phyloP scores from a whole-genome alignment of 768 basidiomycete genomes.

The Trametes elegans region DNA sequence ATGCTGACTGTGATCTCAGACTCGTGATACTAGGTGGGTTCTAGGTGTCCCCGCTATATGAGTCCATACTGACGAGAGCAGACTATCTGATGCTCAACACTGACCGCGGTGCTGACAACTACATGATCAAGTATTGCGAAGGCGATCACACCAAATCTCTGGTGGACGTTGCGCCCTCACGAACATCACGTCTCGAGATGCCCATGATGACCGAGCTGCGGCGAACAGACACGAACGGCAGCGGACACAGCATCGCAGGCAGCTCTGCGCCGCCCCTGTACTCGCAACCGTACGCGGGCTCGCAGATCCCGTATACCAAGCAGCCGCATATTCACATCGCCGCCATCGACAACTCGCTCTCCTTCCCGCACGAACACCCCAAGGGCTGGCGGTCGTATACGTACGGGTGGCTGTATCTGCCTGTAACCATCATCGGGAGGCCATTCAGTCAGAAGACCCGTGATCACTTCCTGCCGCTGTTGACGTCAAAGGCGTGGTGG shows the following conservation, averaged over 20 bases:
- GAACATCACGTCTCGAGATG: constrained; percentile 63
- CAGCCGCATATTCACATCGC: constrained; percentile 87
- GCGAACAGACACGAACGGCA: constrained; percentile 29
- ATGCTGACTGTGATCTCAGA: constrained; percentile 57
- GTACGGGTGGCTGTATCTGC: constrained; percentile 86
- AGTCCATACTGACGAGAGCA: no score
- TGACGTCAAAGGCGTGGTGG: constrained; percentile 90
- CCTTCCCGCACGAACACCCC: constrained; percentile 90
- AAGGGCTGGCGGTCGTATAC: constrained; percentile 75
- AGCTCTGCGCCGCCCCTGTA: constrained; percentile 17
- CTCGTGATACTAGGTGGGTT: no score
- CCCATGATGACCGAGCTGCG: constrained; percentile 72
- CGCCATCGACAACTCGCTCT: constrained; percentile 90
- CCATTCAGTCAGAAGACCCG: constrained; percentile 85
- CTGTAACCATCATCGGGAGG: constrained; percentile 79
- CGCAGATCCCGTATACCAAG: constrained; percentile 43
- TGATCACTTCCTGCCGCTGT: constrained; percentile 74
- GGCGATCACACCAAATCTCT: constrained; percentile 74
- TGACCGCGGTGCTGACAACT: constrained; percentile 85
- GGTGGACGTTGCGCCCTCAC: constrained; percentile 77
- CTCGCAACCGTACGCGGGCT: constrained; percentile 21
- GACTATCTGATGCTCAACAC: constrained; percentile 94
- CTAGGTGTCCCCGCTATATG: no score
- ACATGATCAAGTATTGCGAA: constrained; percentile 91
- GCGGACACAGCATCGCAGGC: constrained; percentile 34